phyloP scores from a whole-genome alignment of 164 flowering plant species.

The Euptelea pleiosperma region DNA sequence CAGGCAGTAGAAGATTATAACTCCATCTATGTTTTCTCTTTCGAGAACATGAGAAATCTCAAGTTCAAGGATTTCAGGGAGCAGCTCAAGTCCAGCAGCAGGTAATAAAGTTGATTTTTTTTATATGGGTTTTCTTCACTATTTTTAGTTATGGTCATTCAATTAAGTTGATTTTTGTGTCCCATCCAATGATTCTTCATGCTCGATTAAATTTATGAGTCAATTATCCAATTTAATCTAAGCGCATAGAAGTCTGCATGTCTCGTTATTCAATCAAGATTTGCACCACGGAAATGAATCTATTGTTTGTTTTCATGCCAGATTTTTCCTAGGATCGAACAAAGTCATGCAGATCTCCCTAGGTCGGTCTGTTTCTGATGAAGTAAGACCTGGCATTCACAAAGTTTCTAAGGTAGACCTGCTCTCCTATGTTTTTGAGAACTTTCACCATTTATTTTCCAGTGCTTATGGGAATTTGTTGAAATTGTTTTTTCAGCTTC shows the following conservation, averaged over 20 bases:
- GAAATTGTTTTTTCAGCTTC: slow-evolving; percentile 19
- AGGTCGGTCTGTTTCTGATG: slow-evolving; percentile 80
- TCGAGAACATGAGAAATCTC: slow-evolving; percentile 91
- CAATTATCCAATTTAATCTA: too few species aligned
- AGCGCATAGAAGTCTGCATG: too few species aligned
- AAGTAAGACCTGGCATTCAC: slow-evolving; percentile 57
- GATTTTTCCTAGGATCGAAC: slow-evolving; percentile 91
- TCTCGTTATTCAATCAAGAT: too few species aligned
- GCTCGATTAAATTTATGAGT: too few species aligned
- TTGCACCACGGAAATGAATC: too few species aligned
- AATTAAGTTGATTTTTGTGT: too few species aligned
- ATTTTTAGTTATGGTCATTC: too few species aligned
- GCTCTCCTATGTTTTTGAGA: not conserved
- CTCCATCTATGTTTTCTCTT: slow-evolving; percentile 62
- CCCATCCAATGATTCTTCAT: too few species aligned
- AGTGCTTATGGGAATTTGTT: too few species aligned
- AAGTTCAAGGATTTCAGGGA: slow-evolving; percentile 89
- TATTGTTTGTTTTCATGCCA: too few species aligned
- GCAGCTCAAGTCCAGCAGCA: slow-evolving; percentile 61
- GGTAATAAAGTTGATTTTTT: too few species aligned
- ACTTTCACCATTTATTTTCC: slow-evolving; percentile 23
- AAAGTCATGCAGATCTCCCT: slow-evolving; percentile 89
- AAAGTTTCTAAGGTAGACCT: slow-evolving; percentile 69
- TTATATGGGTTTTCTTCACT: too few species aligned
- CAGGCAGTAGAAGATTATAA: slow-evolving; percentile 61